Conservation (phyloP, 768 basidiomycete genomes). For the Auricularia auricula-judae region DNA sequence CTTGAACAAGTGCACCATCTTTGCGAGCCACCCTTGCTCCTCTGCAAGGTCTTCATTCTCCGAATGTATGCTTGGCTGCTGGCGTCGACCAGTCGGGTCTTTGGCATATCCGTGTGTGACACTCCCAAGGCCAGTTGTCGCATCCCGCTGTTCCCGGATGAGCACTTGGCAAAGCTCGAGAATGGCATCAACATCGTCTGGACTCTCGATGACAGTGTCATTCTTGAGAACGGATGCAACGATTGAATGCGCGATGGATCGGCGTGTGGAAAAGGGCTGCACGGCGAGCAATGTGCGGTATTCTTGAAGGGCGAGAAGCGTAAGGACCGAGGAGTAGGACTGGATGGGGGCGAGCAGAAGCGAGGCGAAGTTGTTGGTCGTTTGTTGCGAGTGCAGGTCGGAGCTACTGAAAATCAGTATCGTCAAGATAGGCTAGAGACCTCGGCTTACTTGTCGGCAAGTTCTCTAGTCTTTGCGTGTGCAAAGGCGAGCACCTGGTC, state of each 20-base stretch:
- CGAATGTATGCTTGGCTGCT: slow-evolving; percentile 28
- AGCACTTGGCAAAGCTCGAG: slow-evolving; percentile 87
- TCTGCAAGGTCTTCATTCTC: slow-evolving; percentile 92
- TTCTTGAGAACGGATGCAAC: slow-evolving; percentile 93
- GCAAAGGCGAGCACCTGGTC: slow-evolving; percentile 92
- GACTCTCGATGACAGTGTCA: slow-evolving; percentile 87
- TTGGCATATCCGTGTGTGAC: slow-evolving; percentile 21
- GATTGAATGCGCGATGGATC: slow-evolving; percentile 89
- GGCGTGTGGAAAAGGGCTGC: slow-evolving; percentile 84
- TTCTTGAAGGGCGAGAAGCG: slow-evolving; percentile 88
- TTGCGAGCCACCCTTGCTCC: slow-evolving; percentile 97
- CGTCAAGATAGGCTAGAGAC: not conserved
- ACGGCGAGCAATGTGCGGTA: slow-evolving; percentile 74
- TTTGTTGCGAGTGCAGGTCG: slow-evolving; percentile 80
- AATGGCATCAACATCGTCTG: slow-evolving; percentile 90
- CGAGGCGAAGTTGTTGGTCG: slow-evolving; percentile 80
- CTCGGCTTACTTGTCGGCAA: slow-evolving; percentile 53
- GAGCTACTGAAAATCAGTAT: slow-evolving; percentile 37
- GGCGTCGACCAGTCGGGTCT: slow-evolving; percentile 29
- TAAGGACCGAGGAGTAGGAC: slow-evolving; percentile 91
- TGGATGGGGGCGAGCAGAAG: slow-evolving; percentile 91
- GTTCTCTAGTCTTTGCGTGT: slow-evolving; percentile 75
- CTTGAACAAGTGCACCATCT: slow-evolving; percentile 94
- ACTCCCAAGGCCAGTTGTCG: slow-evolving; percentile 39
- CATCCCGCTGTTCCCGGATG: slow-evolving; percentile 57